Base-by-base conservation (phyloP, 1,284 basidiomycete genomes). In the Pseudozyma flocculosa region DNA sequence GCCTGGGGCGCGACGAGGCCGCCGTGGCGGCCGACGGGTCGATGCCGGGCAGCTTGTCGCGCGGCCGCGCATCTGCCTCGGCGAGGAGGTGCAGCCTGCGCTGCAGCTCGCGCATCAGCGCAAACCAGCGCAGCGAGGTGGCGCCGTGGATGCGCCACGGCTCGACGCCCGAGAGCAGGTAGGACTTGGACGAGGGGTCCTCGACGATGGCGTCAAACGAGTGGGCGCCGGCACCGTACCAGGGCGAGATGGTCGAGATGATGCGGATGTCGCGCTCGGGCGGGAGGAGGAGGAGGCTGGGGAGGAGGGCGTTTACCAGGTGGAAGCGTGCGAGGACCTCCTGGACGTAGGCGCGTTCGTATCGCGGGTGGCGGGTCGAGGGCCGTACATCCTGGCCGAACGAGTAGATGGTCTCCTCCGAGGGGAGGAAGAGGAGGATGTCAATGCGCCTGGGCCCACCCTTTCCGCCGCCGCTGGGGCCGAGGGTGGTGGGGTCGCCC, bases 201-300 rank as follows among this genome's bases (percentile, higher is more conserved):
- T 8, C 11, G 3, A 40, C 13, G 14, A 64, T 46, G 2, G 48
- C 26, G 39, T 68, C 67, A 39, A 72, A 70, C 14, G 55, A 52
- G 2, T 39, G 48, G 34, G 64, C 39, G 2, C 70, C 73, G 1
- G 72, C 70, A 26, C 68, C 66, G 37, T 74, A 73, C 59, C 66
- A 76, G 0, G 73, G 73, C 15, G 64, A 68, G 30, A 75, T 40
- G 9, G 55, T 55, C 2, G 56, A 61, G 9, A 76, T 50, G 41
- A 76, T 68, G 10, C 73, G 48, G 17, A 76, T 55, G 45, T 76
- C 70, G 9, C 72, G 43, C 11, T 67, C 61, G 3, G 57, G 57
- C 11, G 73, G 73, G 10, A 68, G 51, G 8, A 68, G 42, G 8
- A 73, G 45, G 24, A 76, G 43, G n/a, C 64, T 59, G 18, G 64